A percentile compares a stretch with the other conserved stretches of the same genome.
Conservation (phyloP, 2,329 filamentous ascomycete genomes). For the Fusarium sp. region DNA sequence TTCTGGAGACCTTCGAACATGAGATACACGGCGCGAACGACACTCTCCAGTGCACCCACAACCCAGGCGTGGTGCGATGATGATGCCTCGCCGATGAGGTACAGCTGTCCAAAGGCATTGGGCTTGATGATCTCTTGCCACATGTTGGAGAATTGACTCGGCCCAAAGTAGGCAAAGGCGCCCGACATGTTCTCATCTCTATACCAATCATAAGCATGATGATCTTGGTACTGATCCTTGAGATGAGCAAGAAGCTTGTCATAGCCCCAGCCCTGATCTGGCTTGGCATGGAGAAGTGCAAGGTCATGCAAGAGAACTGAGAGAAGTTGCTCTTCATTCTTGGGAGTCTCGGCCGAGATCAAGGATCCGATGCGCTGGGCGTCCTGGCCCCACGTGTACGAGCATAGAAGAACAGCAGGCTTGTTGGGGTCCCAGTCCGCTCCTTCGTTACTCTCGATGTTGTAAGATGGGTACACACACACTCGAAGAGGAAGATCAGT, state of each 20-base stretch:
- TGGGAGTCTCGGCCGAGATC: conserved; percentile 2
- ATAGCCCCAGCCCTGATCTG: background rate
- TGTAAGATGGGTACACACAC: conserved; percentile 50
- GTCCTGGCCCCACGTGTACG: conserved; percentile 39
- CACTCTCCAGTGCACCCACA: conserved; percentile 37
- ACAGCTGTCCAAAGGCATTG: conserved; percentile 36
- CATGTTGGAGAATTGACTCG: conserved; percentile 39
- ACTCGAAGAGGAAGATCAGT: conserved; percentile 48
- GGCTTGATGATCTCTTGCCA: conserved; percentile 41
- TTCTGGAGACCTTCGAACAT: conserved; percentile 26
- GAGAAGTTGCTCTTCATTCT: background rate
- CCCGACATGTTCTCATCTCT: conserved; percentile 39
- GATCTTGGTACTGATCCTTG: conserved; percentile 15
- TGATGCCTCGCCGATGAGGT: conserved; percentile 36
- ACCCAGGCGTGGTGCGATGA: conserved; percentile 40
- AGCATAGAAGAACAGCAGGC: conserved; percentile 35
- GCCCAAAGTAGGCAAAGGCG: conserved; percentile 39
- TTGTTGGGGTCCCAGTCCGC: conserved; percentile 1
- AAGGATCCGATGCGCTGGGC: conserved; percentile 31
- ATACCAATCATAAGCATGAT: conserved; percentile 41
- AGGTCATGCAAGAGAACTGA: background rate
- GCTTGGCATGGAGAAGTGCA: background rate
- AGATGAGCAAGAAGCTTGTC: background rate
- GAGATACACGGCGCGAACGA: conserved; percentile 28
- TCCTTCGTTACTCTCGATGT: conserved; percentile 16